These are phyloP conservation scores for Pelargonium nanum DNA, from an alignment of 345 rosid species.

Conservation along the genomic window DNA sequence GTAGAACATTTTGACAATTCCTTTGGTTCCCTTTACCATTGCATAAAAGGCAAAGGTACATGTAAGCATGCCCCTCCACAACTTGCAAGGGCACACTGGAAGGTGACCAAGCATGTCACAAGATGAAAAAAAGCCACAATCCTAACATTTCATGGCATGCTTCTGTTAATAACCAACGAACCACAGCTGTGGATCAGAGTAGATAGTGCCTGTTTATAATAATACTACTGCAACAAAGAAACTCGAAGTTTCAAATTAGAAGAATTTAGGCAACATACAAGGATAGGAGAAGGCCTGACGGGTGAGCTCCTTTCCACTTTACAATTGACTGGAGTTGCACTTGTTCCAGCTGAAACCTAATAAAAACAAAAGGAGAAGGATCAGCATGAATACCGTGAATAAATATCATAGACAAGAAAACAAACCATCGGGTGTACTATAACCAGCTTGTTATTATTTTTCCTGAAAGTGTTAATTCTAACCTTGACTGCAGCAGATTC, in stretches of 20 bases:
- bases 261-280: constrained; percentile 27
- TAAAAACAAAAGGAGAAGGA: background rate
- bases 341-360: constrained; percentile 47
- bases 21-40: constrained; percentile 3
- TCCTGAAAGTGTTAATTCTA: constrained; percentile 3
- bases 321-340: constrained; percentile 41
- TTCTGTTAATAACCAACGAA: too few species aligned
- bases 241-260: background rate
- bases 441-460: constrained; percentile 4
- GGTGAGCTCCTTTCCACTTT: constrained; percentile 82
- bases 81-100: background rate
- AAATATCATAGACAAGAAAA: constrained; percentile 6
- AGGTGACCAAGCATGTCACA: background rate
- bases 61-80: background rate
- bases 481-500: constrained; percentile 54
- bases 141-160: background rate
- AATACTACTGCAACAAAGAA: background rate
- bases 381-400: background rate
- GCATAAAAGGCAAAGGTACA: background rate
- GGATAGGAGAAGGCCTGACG: constrained; percentile 45
- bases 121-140: background rate
- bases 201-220: background rate
- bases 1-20: background rate
- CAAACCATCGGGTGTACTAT: constrained; percentile 10
- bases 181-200: background rate